Base-by-base conservation (phyloP, 2,329 filamentous ascomycete genomes). In the Paecilomyces sp. region DNA sequence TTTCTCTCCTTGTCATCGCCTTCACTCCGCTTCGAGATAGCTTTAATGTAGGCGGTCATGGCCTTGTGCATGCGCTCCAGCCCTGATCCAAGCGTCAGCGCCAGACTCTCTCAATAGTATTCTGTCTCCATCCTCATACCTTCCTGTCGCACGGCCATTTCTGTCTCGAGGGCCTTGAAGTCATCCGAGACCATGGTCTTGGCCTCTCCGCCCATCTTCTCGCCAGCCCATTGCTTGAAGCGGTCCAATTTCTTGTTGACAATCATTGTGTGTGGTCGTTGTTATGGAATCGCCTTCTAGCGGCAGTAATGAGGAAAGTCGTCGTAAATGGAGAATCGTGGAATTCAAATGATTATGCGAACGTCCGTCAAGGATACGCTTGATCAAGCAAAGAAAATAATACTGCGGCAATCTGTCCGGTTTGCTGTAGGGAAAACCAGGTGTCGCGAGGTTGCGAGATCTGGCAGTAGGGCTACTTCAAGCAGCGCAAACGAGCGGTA, bases 211-310 rank as follows among this genome's bases (percentile, higher is more conserved):
- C 93, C 93, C 90, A 97, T 96, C 78, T 92, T 91, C 80, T 97
- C 93, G 67, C 91, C 91, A 41, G 92, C 91, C 93, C 93, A 97
- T 88, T 97, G 93, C 81, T 93, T 95, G 81, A 96, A 88, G 72
- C 93, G 89, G 78, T 92, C 93, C 73, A 97, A 86, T 75, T 95
- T 96, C 82, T 96, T 96, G 77, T 86, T 87, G 74, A 87, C 80
- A 68, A 85, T 85, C 83, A 85, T 85, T 34, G 60, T 78, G 70
- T 56, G 59, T 63, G 3, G 36, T 12, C 12, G 24, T 3, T 13
- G 18, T 53, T 53, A 47, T 18, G 41, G 41, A 22, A 47, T 47
- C 9, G 41, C 41, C 41, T 18, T 47, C 41, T 18, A 47, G 18
- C 7, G 13, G n/a, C 41, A 47, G 15, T 47, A 9, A 47, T 22